A percentile compares a stretch with the other conserved stretches of the same genome.
Evolutionary conservation across 176 grass and related monocot genomes (phyloP).

Genomic region (Lolium rigidum): DNA sequence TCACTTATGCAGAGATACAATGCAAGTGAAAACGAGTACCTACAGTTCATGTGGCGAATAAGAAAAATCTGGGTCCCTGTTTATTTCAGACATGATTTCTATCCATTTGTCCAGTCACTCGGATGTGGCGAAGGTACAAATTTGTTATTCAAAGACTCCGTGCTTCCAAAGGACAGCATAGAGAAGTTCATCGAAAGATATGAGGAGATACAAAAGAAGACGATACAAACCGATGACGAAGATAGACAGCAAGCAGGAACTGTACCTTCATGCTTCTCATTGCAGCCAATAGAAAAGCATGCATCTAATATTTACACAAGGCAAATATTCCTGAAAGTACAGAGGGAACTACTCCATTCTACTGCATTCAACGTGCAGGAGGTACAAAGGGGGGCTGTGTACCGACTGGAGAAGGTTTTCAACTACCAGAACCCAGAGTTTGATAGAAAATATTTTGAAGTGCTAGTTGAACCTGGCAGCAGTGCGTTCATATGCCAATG

Average conservation of each 20-base stretch:
- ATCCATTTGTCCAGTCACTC: slow-evolving; percentile 24
- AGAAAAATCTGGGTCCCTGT: slow-evolving; percentile 39
- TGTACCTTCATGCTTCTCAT: slow-evolving; percentile 27
- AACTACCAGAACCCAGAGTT: slow-evolving; percentile 14
- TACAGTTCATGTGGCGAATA: slow-evolving; percentile 38
- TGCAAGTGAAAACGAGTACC: slow-evolving; percentile 29
- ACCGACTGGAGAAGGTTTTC: slow-evolving; percentile 17
- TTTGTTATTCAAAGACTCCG: slow-evolving; percentile 26
- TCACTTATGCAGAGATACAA: slow-evolving; percentile 32
- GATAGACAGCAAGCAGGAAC: slow-evolving; percentile 17
- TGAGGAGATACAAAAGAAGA: slow-evolving; percentile 39
- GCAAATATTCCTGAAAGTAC: slow-evolving; percentile 37
- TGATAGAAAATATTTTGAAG: slow-evolving; percentile 33
- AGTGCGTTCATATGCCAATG: slow-evolving; percentile 37
- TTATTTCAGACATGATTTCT: slow-evolving; percentile 42
- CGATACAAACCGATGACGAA: slow-evolving; percentile 8
- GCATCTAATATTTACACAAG: slow-evolving; percentile 37
- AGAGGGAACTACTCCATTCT: slow-evolving; percentile 32
- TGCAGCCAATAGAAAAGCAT: slow-evolving; percentile 29
- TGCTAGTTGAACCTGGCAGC: slow-evolving; percentile 20
- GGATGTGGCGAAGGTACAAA: slow-evolving; percentile 31
- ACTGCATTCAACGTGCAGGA: slow-evolving; percentile 26
- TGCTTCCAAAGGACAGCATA: slow-evolving; percentile 32
- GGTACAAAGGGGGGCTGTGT: slow-evolving; percentile 13
- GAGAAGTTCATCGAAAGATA: slow-evolving; percentile 33